phyloP scores from a whole-genome alignment of 1,284 basidiomycete genomes.

The Meira miltonrushii region DNA sequence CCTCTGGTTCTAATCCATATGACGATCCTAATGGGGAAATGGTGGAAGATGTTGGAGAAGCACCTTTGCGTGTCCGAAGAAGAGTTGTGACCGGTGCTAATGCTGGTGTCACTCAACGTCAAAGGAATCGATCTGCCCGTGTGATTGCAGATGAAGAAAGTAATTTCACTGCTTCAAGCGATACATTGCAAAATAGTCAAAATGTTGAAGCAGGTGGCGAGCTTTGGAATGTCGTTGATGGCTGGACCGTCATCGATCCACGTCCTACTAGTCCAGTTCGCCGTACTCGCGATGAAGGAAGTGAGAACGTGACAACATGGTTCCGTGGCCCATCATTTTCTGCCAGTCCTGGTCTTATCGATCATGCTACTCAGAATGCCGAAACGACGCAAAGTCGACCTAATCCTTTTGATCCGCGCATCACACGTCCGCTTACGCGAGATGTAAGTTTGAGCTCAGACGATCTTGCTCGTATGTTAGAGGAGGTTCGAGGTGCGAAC shows the following conservation, averaged over 20 bases:
- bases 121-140: constrained; percentile 3
- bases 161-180: neutral
- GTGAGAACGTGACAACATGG: constrained; percentile 12
- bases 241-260: constrained; percentile 12
- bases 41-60: neutral
- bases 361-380: neutral
- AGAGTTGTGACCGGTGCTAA: neutral
- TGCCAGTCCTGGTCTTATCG: constrained; percentile 4
- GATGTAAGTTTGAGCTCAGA: neutral
- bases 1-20: too few species aligned
- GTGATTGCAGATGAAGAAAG: neutral
- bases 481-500: too few species aligned
- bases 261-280: neutral
- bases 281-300: constrained; percentile 4
- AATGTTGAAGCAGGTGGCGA: neutral
- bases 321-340: constrained; percentile 8
- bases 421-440: neutral
- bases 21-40: constrained; percentile 8
- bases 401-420: neutral
- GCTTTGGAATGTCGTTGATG: constrained; percentile 1
- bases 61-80: neutral
- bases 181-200: neutral
- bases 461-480: neutral
- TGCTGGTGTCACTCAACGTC: neutral
- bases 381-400: neutral